A percentile compares a stretch with the other conserved stretches of the same genome.
Conservation (phyloP, 805 yeast species). For the Candida odintsovae region DNA sequence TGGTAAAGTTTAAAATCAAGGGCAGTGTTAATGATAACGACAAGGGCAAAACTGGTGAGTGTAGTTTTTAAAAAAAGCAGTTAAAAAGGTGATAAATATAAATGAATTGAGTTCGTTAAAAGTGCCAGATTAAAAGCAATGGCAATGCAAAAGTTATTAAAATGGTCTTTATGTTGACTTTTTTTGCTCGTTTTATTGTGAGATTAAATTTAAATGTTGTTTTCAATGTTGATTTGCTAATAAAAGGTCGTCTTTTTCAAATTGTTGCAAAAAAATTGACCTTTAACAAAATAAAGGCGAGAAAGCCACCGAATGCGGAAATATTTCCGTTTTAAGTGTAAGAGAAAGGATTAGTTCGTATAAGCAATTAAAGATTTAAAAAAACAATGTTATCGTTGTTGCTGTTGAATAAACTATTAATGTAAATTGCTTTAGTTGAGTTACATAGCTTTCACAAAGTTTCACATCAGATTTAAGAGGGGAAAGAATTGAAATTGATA, state of each 20-base stretch:
- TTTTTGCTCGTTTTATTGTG: too few species aligned
- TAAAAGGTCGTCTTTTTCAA: not conserved
- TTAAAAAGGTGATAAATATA: not conserved
- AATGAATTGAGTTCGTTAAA: not conserved
- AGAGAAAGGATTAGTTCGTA: too few species aligned
- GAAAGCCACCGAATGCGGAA: not conserved
- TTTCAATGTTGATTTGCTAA: too few species aligned
- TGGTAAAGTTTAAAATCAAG: not conserved
- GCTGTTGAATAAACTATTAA: too few species aligned
- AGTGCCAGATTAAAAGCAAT: not conserved
- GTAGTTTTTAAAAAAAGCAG: not conserved
- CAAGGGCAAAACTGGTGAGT: not conserved
- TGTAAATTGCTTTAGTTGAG: too few species aligned
- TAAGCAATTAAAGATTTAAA: too few species aligned
- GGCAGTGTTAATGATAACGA: not conserved
- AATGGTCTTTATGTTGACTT: not conserved
- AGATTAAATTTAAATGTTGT: too few species aligned
- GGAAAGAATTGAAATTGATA: too few species aligned
- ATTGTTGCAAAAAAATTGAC: not conserved
- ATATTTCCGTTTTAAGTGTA: not conserved
- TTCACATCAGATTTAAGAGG: too few species aligned
- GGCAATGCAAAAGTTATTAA: not conserved
- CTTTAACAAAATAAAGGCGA: not conserved
- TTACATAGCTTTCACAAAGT: too few species aligned
- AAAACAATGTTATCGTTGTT: too few species aligned